Evolutionary conservation across 192 early-diverging fungal species (phyloP).

Genomic region (Backusella circina): DNA sequence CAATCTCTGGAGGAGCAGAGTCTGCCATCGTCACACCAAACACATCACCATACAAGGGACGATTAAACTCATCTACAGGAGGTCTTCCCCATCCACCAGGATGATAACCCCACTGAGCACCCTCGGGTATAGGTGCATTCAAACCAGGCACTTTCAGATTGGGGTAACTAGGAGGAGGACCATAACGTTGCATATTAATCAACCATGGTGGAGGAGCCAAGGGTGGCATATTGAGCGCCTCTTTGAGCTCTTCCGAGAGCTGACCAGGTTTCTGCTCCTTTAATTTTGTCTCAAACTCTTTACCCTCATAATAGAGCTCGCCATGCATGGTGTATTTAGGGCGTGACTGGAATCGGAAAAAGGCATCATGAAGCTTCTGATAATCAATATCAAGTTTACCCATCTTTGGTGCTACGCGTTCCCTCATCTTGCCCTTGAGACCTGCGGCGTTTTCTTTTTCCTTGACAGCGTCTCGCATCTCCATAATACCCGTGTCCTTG

Average conservation of each 20-base stretch:
- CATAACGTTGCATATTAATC: constrained; percentile 97
- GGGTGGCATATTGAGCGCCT: constrained; percentile 87
- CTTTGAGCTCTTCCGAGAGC: constrained; percentile 81
- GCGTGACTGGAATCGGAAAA: constrained; percentile 93
- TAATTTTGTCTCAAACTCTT: constrained; percentile 88
- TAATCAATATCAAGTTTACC: constrained; percentile 96
- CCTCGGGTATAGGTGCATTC: constrained; percentile 94
- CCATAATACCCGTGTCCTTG: constrained; percentile 96
- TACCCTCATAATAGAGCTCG: constrained; percentile 94
- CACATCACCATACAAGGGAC: constrained; percentile 95
- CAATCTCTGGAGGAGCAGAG: constrained; percentile 50
- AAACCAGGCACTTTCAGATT: constrained; percentile 88
- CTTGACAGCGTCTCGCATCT: constrained; percentile 84
- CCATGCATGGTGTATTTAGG: constrained; percentile 72
- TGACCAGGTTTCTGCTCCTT: constrained; percentile 86
- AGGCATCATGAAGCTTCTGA: constrained; percentile 96
- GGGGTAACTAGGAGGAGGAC: constrained; percentile 93
- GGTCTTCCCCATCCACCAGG: constrained; percentile 93
- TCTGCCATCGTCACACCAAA: constrained; percentile 66
- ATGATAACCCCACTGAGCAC: constrained; percentile 98
- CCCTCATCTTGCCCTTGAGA: constrained; percentile 82
- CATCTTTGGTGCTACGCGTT: constrained; percentile 91
- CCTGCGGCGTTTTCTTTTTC: constrained; percentile 83
- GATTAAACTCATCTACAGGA: constrained; percentile 80
- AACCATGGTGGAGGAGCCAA: constrained; percentile 96